Base-by-base conservation (phyloP, 257 asterid species). In the Fraxinus pennsylvanica region DNA sequence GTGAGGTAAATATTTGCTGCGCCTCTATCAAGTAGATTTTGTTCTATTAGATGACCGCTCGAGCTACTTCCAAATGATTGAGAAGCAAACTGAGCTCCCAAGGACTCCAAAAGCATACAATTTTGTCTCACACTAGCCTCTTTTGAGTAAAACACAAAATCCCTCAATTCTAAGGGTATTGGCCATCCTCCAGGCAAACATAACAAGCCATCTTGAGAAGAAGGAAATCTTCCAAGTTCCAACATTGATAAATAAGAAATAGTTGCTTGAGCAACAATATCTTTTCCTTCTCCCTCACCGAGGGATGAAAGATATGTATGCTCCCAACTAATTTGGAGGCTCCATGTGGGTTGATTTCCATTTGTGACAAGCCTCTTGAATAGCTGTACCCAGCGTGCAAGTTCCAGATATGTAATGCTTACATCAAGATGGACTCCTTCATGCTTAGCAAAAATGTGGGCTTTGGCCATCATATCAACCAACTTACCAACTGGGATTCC, bases 131-230 rank as follows among this genome's bases (percentile, higher is more conserved):
- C 85, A 84, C 89, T 86, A 47, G 98, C 81, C 88, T 90, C 97
- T 77, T 68, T 81, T 15, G 98, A 83, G 82, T 87, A 82, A 76
- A 79, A 79, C 71, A 91, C 86, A 79, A 83, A 90, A 85, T 96
- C 97, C 83, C 87, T 86, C 73, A 89, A 68, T 79, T 83, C 91
- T 89, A 96, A 83, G 75, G 97, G 98, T 47, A 81, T 70, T 52
- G 99, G 98, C 99, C 99, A 95, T 30, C 96, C 97, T 71, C 96
- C 98, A 6, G 97, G 99, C 81, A 88, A 75, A 81, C 85, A 84
- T 73, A 93, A 81, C 72, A 84, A 79, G 79, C 83, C 59, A 80
- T 88, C 96, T 59, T 87, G 86, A 67, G 80, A 61, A 29, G 85
- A 84, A 79, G 86, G 78, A 78, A 82, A 82, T 78, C 81, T 81